These are phyloP conservation scores for Penicillium crystallinum DNA, from an alignment of 495 filamentous ascomycete genomes.

Conservation along the genomic window DNA sequence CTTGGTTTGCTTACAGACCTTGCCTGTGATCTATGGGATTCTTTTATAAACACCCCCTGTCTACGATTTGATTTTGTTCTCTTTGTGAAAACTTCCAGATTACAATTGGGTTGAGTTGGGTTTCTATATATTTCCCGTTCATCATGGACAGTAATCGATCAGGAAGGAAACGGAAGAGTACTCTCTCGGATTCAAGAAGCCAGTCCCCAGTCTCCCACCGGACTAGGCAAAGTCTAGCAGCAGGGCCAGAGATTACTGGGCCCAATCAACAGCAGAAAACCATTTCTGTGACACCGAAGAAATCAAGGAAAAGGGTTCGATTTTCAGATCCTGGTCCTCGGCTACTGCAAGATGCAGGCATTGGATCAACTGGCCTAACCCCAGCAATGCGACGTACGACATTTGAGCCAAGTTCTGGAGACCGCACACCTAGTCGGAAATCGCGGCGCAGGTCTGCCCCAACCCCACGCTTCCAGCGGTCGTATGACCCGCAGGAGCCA, in stretches of 20 bases:
- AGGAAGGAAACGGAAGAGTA: slow-evolving; percentile 28
- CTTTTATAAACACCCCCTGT: slow-evolving; percentile 8
- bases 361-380: slow-evolving; percentile 59
- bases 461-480: slow-evolving; percentile 17
- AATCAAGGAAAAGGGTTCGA: slow-evolving; percentile 58
- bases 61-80: neutral
- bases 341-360: slow-evolving; percentile 19
- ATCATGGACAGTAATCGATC: slow-evolving; percentile 30
- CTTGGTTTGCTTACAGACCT: slow-evolving; percentile 24
- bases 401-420: slow-evolving; percentile 25
- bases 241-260: neutral
- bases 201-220: slow-evolving; percentile 19
- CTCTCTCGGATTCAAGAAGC: slow-evolving; percentile 14
- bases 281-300: slow-evolving; percentile 24
- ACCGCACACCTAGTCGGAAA: slow-evolving; percentile 40
- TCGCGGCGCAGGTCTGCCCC: slow-evolving; percentile 34
- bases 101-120: neutral
- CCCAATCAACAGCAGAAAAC: neutral
- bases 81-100: slow-evolving; percentile 1
- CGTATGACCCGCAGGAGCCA: slow-evolving; percentile 27
- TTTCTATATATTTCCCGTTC: neutral
- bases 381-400: slow-evolving; percentile 59
- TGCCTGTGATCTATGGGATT: slow-evolving; percentile 23
- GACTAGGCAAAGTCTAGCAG: slow-evolving; percentile 12
- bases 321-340: slow-evolving; percentile 66